phyloP scores from a whole-genome alignment of 106 monocot species.

The Agapanthus africanus region DNA sequence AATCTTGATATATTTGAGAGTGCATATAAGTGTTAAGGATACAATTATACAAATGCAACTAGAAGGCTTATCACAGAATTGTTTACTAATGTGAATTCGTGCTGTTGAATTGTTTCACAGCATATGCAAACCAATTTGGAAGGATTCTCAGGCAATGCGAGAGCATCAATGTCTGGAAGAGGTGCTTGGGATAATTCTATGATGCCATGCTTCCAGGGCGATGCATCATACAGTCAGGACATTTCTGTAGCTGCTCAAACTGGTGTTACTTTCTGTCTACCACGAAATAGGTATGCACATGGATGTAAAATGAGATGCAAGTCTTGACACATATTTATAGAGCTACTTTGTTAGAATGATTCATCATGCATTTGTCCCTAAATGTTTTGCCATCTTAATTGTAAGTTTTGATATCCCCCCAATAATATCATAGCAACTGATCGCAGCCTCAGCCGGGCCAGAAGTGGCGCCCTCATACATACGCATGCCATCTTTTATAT shows the following conservation, averaged over 20 bases:
- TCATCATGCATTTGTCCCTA: too few relatives aligned
- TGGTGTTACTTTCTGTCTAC: slow-evolving; percentile 35
- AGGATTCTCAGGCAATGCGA: slow-evolving; percentile 11
- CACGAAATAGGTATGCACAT: slow-evolving; percentile 27
- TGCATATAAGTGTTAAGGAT: too few relatives aligned
- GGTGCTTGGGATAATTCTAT: slow-evolving; percentile 14
- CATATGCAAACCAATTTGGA: slow-evolving; percentile 2
- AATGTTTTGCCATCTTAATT: too few relatives aligned
- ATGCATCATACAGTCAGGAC: slow-evolving; percentile 4
- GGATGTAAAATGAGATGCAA: neutral
- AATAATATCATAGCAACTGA: too few relatives aligned
- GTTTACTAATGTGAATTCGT: neutral
- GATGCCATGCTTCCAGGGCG: neutral
- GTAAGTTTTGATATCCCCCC: too few relatives aligned
- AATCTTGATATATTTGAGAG: too few relatives aligned
- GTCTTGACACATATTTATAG: neutral
- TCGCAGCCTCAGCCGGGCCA: too few relatives aligned
- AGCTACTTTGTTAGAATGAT: neutral
- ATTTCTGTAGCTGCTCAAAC: slow-evolving; percentile 13
- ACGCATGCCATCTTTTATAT: neutral
- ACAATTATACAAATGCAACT: neutral
- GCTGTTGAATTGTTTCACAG: slow-evolving; percentile 6
- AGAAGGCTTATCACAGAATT: too few relatives aligned
- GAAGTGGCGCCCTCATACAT: too few relatives aligned
- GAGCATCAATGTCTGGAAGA: slow-evolving; percentile 8